These are phyloP conservation scores for Didymella pinodella DNA, from an alignment of 2,329 filamentous ascomycete genomes.

Conservation along the genomic window DNA sequence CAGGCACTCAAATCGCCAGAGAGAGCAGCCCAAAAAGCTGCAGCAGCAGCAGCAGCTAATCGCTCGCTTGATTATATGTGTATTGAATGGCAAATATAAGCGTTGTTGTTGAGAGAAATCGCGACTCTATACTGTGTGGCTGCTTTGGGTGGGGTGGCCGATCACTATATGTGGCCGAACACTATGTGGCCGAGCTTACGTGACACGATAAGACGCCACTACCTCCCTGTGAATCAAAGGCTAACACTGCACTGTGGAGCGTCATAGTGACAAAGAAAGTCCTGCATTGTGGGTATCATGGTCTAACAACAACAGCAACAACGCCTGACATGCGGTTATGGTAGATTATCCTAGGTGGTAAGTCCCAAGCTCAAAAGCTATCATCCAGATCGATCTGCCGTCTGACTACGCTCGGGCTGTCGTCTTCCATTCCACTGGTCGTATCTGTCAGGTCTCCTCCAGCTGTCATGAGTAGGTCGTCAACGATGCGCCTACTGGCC, in stretches of 20 bases:
- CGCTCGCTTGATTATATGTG: too few relatives aligned
- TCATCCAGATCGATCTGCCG: slow-evolving; percentile 57
- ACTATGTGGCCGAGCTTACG: too few relatives aligned
- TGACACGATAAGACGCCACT: neutral
- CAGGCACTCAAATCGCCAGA: too few relatives aligned
- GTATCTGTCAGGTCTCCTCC: slow-evolving; percentile 66
- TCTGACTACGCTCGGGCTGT: slow-evolving; percentile 59
- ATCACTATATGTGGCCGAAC: too few relatives aligned
- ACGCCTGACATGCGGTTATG: too few relatives aligned
- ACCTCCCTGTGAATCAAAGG: neutral
- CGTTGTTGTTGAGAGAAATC: too few relatives aligned
- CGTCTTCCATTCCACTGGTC: slow-evolving; percentile 52
- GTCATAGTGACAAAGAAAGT: neutral
- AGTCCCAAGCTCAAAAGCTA: slow-evolving; percentile 50
- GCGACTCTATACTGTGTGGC: too few relatives aligned
- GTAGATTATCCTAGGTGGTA: too few relatives aligned
- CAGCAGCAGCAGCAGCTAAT: too few relatives aligned
- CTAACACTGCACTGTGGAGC: neutral
- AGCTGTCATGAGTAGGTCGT: slow-evolving; percentile 79
- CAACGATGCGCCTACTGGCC: slow-evolving; percentile 81
- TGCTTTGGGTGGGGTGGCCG: too few relatives aligned
- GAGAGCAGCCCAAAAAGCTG: too few relatives aligned
- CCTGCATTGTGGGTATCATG: slow-evolving; percentile 18
- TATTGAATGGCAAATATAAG: too few relatives aligned
- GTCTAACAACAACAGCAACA: slow-evolving; percentile 12